Percentiles rank a stretch among this genome's conserved stretches.
phyloP scores from a whole-genome alignment of 2,329 filamentous ascomycete genomes.

The Ophiocordyceps camponoti-rufipedis region DNA sequence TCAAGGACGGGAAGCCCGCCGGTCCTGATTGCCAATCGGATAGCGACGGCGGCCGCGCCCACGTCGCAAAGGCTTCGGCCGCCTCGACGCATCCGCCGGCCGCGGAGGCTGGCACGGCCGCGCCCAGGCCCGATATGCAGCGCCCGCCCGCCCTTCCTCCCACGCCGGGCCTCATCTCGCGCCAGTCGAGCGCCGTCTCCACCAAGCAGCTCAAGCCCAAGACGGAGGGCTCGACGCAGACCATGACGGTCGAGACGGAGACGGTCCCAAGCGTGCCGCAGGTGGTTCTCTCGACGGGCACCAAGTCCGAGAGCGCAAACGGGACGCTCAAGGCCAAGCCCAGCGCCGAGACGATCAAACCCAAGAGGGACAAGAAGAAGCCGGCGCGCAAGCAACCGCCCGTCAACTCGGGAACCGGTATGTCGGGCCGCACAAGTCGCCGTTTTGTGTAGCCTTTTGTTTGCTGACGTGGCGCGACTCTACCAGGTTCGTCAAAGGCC shows the following conservation, averaged over 20 bases:
- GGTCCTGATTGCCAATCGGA: conserved; percentile 24
- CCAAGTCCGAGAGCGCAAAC: conserved; percentile 43
- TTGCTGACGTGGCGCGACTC: background rate
- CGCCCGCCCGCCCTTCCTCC: conserved; percentile 30
- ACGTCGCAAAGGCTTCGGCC: conserved; percentile 28
- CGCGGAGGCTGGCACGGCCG: conserved; percentile 39
- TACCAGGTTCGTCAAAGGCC: conserved; percentile 72
- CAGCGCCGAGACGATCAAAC: conserved; percentile 89
- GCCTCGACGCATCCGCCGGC: conserved; percentile 35
- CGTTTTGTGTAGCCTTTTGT: background rate
- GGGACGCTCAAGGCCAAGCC: conserved; percentile 70
- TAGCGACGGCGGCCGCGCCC: conserved; percentile 19
- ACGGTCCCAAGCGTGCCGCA: conserved; percentile 85
- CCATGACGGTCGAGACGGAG: conserved; percentile 96
- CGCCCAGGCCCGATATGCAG: conserved; percentile 22
- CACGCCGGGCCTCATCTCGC: conserved; percentile 32
- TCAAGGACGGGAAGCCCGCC: conserved; percentile 25
- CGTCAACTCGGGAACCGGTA: conserved; percentile 56
- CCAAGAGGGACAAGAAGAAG: conserved; percentile 85
- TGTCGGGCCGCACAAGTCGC: conserved; percentile 13
- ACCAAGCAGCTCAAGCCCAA: conserved; percentile 54
- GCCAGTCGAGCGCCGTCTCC: conserved; percentile 45
- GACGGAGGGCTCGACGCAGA: conserved; percentile 59
- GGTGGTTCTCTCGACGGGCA: conserved; percentile 48
- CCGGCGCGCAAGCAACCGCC: conserved; percentile 53